A percentile compares a stretch with the other conserved stretches of the same genome.
Conservation (phyloP, 208 protist species). For the Trypanosoma melophagium region DNA sequence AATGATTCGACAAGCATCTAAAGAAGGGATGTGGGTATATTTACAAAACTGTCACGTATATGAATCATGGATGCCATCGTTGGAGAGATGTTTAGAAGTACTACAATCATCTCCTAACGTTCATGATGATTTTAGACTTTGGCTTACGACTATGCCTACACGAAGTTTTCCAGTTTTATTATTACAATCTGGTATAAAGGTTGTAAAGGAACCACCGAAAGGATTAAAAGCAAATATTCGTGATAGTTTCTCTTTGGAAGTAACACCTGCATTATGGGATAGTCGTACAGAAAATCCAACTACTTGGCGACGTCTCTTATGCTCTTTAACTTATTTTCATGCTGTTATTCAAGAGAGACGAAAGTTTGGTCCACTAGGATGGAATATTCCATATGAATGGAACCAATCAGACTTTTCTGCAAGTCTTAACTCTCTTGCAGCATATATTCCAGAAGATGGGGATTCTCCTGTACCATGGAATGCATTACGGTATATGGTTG, state of each 20-base stretch:
- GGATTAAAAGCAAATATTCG: slow-evolving; percentile 94
- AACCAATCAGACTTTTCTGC: slow-evolving; percentile 92
- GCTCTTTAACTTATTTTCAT: slow-evolving; percentile 95
- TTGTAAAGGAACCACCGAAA: slow-evolving; percentile 97
- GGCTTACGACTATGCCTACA: slow-evolving; percentile 96
- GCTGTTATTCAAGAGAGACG: slow-evolving; percentile 92
- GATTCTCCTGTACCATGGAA: slow-evolving; percentile 63
- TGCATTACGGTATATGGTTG: slow-evolving; percentile 91
- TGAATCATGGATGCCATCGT: slow-evolving; percentile 93
- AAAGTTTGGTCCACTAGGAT: slow-evolving; percentile 94
- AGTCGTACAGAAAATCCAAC: slow-evolving; percentile 72
- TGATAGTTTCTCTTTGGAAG: slow-evolving; percentile 71
- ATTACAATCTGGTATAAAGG: slow-evolving; percentile 95
- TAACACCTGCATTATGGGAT: slow-evolving; percentile 84
- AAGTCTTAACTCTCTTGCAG: slow-evolving; percentile 76
- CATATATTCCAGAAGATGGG: slow-evolving; percentile 62
- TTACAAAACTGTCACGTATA: slow-evolving; percentile 96
- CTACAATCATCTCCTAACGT: slow-evolving; percentile 57
- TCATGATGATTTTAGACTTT: slow-evolving; percentile 94
- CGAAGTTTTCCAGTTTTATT: slow-evolving; percentile 92
- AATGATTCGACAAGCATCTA: slow-evolving; percentile 80
- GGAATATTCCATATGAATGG: slow-evolving; percentile 97
- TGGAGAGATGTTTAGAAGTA: slow-evolving; percentile 91
- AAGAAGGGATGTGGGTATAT: slow-evolving; percentile 93
- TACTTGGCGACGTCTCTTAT: slow-evolving; percentile 94